These are phyloP conservation scores for Volutella citrinella DNA, from an alignment of 2,329 filamentous ascomycete genomes.

Conservation along the genomic window DNA sequence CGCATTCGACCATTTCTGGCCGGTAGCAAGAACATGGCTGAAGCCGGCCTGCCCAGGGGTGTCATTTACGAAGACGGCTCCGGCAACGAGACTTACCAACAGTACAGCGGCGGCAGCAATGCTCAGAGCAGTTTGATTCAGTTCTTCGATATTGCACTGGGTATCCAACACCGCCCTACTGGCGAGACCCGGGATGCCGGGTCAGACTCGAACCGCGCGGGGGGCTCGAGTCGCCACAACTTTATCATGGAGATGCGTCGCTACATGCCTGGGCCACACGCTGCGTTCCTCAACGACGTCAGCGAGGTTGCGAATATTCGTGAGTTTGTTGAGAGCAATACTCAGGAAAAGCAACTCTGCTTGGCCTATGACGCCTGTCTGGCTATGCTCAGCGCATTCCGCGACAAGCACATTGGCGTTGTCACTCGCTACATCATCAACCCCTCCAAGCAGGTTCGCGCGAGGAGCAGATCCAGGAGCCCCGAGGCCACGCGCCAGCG, in stretches of 20 bases:
- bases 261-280: conserved; percentile 95
- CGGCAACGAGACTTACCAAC: conserved; percentile 66
- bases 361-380: conserved; percentile 90
- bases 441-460: conserved; percentile 73
- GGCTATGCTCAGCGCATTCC: conserved; percentile 64
- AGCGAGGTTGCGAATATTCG: conserved; percentile 81
- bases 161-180: conserved; percentile 86
- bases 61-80: conserved; percentile 83
- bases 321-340: conserved; percentile 67
- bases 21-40: conserved; percentile 95
- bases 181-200: conserved; percentile 60
- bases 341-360: conserved; percentile 62
- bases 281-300: conserved; percentile 82
- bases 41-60: conserved; percentile 84
- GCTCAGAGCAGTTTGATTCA: conserved; percentile 96
- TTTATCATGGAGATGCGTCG: conserved; percentile 96
- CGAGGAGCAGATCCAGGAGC: conserved; percentile 58
- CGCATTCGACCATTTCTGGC: conserved; percentile 94
- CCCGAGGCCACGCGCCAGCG: conserved; percentile 47
- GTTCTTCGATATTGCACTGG: conserved; percentile 91
- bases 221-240: conserved; percentile 55
- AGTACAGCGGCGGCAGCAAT: conserved; percentile 93
- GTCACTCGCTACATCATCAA: conserved; percentile 94
- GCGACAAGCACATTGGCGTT: conserved; percentile 94
- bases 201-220: conserved; percentile 43